Evolutionary conservation across 257 asterid species (phyloP), one percentile per base, ranked within the genome.

Genomic region (Fraxinus quadrangulata): DNA sequence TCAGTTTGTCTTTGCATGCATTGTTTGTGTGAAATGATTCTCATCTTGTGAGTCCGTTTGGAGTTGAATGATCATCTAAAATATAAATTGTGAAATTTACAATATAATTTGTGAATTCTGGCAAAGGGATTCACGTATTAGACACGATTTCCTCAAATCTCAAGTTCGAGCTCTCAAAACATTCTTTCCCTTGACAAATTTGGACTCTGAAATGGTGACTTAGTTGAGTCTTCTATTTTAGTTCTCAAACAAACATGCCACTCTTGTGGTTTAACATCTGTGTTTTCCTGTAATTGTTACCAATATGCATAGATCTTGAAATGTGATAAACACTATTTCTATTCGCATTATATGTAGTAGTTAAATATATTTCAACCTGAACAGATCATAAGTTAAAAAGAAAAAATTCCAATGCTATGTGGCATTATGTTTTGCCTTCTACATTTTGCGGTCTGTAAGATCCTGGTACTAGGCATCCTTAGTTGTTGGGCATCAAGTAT

Each of bases 201-300:
- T 34, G 63, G 74, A 31, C 65, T 16, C 31, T 28, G 49, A 28
- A 54, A 54, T 31, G 65, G 28, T 21, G 28, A 39, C 75, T 70
- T 61, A 24, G 36, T 73, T 30, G 67, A 5, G 36, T 40, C 63
- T 28, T 67, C 66, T 70, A 10, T 33, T 66, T 67, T 31, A n/a
- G 61, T 31, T 12, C 37, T 21, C 8, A 42, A 51, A 24, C 28
- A 31, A 71, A 63, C 36, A 26, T 24, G 69, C 34, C 17, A 3
- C 36, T 23, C 30, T 70, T 13, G 39, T 33, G 36, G 36, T 33
- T 33, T 33, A 33, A 33, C 36, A 33, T 33, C 36, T 33, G 36
- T 24, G 26, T 17, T 40, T 74, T 42, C 73, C 9, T 36, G 74
- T 70, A 71, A 75, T 76, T 56, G 66, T 71, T 40, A 51, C 5